Evolutionary conservation across 345 rosid species (phyloP).

Genomic region (Gossypium arboreum): DNA sequence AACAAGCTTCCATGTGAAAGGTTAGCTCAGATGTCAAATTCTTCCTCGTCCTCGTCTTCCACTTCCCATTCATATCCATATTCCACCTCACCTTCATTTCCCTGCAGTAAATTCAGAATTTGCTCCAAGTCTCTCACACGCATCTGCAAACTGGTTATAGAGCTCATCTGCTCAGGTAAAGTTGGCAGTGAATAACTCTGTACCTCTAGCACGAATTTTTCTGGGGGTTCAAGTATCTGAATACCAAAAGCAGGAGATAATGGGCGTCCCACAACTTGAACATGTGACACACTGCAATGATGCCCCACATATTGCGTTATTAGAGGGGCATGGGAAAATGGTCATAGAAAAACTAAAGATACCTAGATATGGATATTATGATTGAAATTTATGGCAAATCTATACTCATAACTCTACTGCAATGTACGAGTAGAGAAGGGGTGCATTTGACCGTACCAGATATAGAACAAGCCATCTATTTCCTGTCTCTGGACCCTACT

Average conservation of each 20-base stretch:
- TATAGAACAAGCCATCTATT: constrained; percentile 70
- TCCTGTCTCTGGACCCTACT: constrained; percentile 85
- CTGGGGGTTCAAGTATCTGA: constrained; percentile 40
- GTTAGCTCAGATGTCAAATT: too few relatives aligned
- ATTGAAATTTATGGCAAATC: neutral
- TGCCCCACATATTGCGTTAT: constrained; percentile 9
- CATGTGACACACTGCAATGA: constrained; percentile 66
- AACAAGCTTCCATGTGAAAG: too few relatives aligned
- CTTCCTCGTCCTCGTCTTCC: constrained; percentile 9
- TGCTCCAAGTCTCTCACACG: constrained; percentile 7
- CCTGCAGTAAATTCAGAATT: neutral
- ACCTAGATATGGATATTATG: neutral
- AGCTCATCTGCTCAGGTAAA: constrained; percentile 10
- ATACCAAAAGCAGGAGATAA: constrained; percentile 47
- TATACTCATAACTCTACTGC: too few relatives aligned
- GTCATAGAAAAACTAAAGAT: neutral
- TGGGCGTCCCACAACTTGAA: constrained; percentile 59
- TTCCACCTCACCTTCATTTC: constrained; percentile 31
- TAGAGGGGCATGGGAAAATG: neutral
- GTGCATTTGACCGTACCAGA: constrained; percentile 49
- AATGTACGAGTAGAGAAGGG: too few relatives aligned
- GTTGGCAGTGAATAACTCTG: constrained; percentile 38
- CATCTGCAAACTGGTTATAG: constrained; percentile 18
- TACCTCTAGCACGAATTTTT: constrained; percentile 48
- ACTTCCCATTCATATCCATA: constrained; percentile 35